A percentile compares a stretch with the other conserved stretches of the same genome.
Conservation (phyloP, 139 green algal genomes). For the Coelastrella sp. region DNA sequence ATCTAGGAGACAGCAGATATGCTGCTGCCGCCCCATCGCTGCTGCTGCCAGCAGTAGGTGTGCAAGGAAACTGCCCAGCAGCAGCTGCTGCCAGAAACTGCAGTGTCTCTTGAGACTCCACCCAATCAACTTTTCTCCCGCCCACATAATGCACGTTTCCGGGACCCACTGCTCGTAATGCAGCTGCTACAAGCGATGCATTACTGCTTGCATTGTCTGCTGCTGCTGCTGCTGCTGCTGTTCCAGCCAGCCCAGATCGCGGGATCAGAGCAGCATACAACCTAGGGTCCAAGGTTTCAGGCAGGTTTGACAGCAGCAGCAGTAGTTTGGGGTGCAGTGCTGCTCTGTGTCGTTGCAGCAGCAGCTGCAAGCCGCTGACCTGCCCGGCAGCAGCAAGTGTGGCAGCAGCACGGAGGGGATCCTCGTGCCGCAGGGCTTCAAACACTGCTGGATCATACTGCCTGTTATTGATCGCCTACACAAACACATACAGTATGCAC, state of each 20-base stretch:
- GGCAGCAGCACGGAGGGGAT: neutral
- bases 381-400: slow-evolving; percentile 34
- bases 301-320: slow-evolving; percentile 42
- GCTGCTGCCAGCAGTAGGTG: neutral
- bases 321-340: slow-evolving; percentile 26
- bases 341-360: slow-evolving; percentile 44
- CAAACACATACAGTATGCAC: too few relatives aligned
- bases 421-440: neutral
- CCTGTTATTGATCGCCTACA: slow-evolving; percentile 10
- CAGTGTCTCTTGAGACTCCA: slow-evolving; percentile 13
- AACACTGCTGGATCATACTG: slow-evolving; percentile 25
- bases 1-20: too few relatives aligned
- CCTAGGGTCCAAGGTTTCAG: slow-evolving; percentile 51
- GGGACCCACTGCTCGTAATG: neutral
- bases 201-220: neutral
- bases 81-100: slow-evolving; percentile 15
- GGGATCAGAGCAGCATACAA: slow-evolving; percentile 49
- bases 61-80: neutral
- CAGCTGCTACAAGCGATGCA: neutral
- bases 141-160: slow-evolving; percentile 6
- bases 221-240: neutral
- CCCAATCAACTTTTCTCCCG: slow-evolving; percentile 34
- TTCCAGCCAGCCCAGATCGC: neutral
- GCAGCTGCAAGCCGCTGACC: slow-evolving; percentile 33
- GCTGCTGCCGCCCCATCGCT: neutral